Percentiles rank a stretch among this genome's conserved stretches.
phyloP scores from a whole-genome alignment of 352 stramenopile genomes.

The Pelagophyceae sp. region DNA sequence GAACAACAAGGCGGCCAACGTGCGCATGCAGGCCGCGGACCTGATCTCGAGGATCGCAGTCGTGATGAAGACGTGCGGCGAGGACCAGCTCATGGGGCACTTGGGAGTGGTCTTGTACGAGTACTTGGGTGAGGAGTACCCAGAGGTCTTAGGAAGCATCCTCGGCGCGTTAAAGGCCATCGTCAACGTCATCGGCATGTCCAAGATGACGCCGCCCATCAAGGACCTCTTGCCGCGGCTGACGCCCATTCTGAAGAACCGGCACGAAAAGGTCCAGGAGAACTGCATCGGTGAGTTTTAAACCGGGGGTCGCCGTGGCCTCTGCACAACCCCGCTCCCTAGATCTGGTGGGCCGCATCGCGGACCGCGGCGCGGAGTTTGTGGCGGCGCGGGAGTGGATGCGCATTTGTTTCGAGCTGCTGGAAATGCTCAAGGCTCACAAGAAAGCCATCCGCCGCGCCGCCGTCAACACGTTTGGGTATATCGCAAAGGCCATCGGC shows the following conservation, averaged over 20 bases:
- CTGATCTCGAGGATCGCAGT: constrained; percentile 94
- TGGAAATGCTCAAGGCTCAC: constrained; percentile 98
- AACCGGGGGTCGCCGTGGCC: no score
- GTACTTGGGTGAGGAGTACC: constrained; percentile 99
- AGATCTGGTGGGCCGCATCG: constrained; percentile 91
- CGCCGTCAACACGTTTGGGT: constrained; percentile 97
- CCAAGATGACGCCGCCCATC: constrained; percentile 97
- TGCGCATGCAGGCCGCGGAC: constrained; percentile 97
- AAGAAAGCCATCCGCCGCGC: constrained; percentile 96
- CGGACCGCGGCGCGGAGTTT: constrained; percentile 90
- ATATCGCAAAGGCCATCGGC: constrained; percentile 96
- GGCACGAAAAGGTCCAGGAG: constrained; percentile 98
- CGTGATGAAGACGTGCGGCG: constrained; percentile 95
- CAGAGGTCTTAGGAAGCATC: constrained; percentile 95
- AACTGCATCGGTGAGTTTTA: no score
- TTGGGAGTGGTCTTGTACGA: constrained; percentile 98
- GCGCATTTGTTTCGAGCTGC: constrained; percentile 98
- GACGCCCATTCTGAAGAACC: constrained; percentile 97
- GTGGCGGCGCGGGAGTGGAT: constrained; percentile 98
- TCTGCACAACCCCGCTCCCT: no score
- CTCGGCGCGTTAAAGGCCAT: constrained; percentile 94
- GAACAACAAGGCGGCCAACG: constrained; percentile 96
- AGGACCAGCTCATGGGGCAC: constrained; percentile 97
- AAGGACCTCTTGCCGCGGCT: constrained; percentile 94
- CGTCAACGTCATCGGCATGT: constrained; percentile 99